A percentile compares a stretch with the other conserved stretches of the same genome.
Evolutionary conservation across 805 yeast species (phyloP).

Genomic region (Myxozyma kluyveri): DNA sequence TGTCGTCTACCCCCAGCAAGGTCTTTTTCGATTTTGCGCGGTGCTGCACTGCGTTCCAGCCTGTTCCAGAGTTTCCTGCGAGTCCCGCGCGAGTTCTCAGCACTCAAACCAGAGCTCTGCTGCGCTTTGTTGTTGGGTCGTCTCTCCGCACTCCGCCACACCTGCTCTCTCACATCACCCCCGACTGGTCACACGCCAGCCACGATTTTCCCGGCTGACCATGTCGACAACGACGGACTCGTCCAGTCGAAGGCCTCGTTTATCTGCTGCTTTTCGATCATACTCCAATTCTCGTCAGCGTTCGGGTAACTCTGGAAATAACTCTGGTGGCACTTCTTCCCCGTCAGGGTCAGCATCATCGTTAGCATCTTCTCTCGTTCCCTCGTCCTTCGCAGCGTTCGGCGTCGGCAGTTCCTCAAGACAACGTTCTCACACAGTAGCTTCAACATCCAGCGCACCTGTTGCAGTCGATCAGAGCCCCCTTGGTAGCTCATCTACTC

Average conservation of each 20-base stretch:
- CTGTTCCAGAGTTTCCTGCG: too few relatives aligned
- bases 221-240: slow-evolving; percentile 26
- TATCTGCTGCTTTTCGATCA: slow-evolving; percentile 30
- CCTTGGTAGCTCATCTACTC: slow-evolving; percentile 6
- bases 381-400: slow-evolving; percentile 4
- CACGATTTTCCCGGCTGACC: not conserved
- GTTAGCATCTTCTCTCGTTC: slow-evolving; percentile 1
- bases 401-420: slow-evolving; percentile 2
- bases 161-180: not conserved
- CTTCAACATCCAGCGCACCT: slow-evolving; percentile 12
- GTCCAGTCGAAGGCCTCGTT: slow-evolving; percentile 27
- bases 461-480: slow-evolving; percentile 21
- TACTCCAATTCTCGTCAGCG: slow-evolving; percentile 27
- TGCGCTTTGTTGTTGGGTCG: not conserved
- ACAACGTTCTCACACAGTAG: slow-evolving; percentile 17
- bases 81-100: too few relatives aligned
- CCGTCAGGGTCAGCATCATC: slow-evolving; percentile 2
- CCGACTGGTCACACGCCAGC: not conserved
- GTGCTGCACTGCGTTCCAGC: too few relatives aligned
- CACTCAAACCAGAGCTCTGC: too few relatives aligned
- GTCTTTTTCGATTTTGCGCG: too few relatives aligned
- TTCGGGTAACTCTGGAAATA: not conserved
- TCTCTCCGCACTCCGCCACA: not conserved
- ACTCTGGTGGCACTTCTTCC: not conserved
- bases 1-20: too few relatives aligned